These are phyloP conservation scores for Aspergillus thermomutatus DNA, from an alignment of 2,329 filamentous ascomycete species.

Conservation along the genomic window DNA sequence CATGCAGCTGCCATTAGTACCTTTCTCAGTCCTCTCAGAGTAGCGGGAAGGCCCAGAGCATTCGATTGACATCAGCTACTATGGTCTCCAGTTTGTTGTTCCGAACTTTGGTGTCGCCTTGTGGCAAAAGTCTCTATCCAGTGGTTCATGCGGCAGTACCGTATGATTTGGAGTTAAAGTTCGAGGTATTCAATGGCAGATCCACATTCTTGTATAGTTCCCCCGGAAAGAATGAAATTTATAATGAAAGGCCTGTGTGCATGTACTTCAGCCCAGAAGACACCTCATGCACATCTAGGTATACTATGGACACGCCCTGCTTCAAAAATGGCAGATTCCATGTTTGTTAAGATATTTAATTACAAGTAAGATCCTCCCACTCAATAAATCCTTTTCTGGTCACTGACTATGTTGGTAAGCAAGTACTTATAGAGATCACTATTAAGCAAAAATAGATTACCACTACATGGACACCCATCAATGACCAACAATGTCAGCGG, in stretches of 20 bases:
- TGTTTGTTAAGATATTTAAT: no score
- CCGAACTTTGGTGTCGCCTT: background rate
- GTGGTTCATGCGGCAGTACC: background rate
- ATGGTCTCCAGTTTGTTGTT: background rate
- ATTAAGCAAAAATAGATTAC: no score
- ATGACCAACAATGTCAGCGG: no score
- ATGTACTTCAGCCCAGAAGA: background rate
- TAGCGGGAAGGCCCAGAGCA: background rate
- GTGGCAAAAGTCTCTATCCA: background rate
- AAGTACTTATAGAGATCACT: no score
- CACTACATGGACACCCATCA: no score
- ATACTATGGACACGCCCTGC: no score
- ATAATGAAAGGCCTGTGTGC: background rate
- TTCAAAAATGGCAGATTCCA: no score
- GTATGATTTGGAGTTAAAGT: background rate
- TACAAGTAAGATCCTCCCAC: no score
- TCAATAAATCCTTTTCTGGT: no score
- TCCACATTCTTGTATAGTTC: background rate
- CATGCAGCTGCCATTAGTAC: no score
- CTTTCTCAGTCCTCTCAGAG: background rate
- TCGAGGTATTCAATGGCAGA: background rate
- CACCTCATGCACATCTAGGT: background rate
- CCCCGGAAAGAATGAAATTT: background rate
- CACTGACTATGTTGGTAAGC: no score
- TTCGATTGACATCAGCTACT: background rate